phyloP scores from a whole-genome alignment of 495 filamentous ascomycete species.

The Astrocystis sublimbata region DNA sequence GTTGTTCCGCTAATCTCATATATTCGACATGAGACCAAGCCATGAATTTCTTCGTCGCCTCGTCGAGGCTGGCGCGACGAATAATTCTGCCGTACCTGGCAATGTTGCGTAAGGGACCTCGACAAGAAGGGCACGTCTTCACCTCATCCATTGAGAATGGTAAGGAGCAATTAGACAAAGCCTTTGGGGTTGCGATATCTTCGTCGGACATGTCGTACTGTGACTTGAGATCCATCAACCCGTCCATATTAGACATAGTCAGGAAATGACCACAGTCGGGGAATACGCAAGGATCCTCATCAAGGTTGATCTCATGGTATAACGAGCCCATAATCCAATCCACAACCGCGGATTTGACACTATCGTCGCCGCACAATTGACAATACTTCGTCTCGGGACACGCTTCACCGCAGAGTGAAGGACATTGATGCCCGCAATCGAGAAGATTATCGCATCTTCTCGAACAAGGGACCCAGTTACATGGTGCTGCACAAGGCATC shows the following conservation, averaged over 20 bases:
- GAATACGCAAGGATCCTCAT: slow-evolving; percentile 63
- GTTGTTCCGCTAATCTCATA: background rate
- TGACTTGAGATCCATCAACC: too few species aligned
- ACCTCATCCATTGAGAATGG: slow-evolving; percentile 38
- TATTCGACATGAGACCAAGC: slow-evolving; percentile 21
- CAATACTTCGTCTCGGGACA: slow-evolving; percentile 60
- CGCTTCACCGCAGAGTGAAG: slow-evolving; percentile 67
- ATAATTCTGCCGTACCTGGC: slow-evolving; percentile 67
- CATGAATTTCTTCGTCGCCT: slow-evolving; percentile 65
- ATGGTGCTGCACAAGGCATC: slow-evolving; percentile 70
- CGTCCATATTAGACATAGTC: slow-evolving; percentile 64
- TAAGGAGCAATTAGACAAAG: too few species aligned
- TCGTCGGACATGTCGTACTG: slow-evolving; percentile 57
- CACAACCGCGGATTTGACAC: slow-evolving; percentile 49
- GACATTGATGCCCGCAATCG: slow-evolving; percentile 60
- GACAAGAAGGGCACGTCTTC: slow-evolving; percentile 62
- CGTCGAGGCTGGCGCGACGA: slow-evolving; percentile 60
- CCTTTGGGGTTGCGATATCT: slow-evolving; percentile 38
- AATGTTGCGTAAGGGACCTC: slow-evolving; percentile 59
- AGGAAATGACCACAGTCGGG: slow-evolving; percentile 69
- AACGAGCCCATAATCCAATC: slow-evolving; percentile 55
- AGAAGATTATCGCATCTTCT: slow-evolving; percentile 54
- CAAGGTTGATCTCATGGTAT: slow-evolving; percentile 60
- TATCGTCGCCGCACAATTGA: slow-evolving; percentile 51
- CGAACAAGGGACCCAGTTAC: slow-evolving; percentile 64